Percentiles rank a stretch among this genome's conserved stretches.
phyloP scores from a whole-genome alignment of 208 protist species.

The Kentomonas sorsogonicus region DNA sequence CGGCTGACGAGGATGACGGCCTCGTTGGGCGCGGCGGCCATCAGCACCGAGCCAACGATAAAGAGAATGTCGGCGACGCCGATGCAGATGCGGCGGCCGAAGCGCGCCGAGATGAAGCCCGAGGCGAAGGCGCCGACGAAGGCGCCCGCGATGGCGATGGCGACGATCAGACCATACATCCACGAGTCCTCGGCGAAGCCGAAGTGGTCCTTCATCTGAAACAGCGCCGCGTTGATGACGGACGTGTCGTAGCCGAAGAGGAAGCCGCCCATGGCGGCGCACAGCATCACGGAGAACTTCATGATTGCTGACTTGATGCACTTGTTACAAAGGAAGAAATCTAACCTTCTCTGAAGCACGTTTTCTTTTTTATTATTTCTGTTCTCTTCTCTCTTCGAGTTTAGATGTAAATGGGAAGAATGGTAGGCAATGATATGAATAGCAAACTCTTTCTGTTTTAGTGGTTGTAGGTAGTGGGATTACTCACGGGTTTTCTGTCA shows the following conservation, averaged over 20 bases:
- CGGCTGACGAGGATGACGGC: slow-evolving; percentile 68
- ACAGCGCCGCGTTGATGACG: slow-evolving; percentile 87
- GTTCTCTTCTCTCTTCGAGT: slow-evolving; percentile 7
- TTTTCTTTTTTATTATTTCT: no score
- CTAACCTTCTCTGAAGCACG: no score
- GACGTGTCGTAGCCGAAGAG: slow-evolving; percentile 93
- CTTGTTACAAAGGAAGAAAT: neutral
- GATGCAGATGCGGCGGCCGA: slow-evolving; percentile 72
- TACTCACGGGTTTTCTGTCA: no score
- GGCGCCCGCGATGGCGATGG: slow-evolving; percentile 75
- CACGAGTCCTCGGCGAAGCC: slow-evolving; percentile 72
- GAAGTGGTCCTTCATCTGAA: slow-evolving; percentile 91
- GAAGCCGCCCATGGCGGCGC: slow-evolving; percentile 85
- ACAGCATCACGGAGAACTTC: slow-evolving; percentile 59
- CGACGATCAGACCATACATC: slow-evolving; percentile 79
- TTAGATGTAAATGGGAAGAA: neutral
- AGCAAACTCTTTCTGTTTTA: no score
- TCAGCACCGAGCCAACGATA: slow-evolving; percentile 68
- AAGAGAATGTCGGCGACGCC: slow-evolving; percentile 75
- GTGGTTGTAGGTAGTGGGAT: no score
- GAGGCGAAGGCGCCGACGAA: slow-evolving; percentile 77
- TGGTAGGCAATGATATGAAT: no score
- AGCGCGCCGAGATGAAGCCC: slow-evolving; percentile 64
- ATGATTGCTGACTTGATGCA: slow-evolving; percentile 13
- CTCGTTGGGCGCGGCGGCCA: slow-evolving; percentile 65